These are phyloP conservation scores for Lentinus brumalis DNA, from an alignment of 768 basidiomycete genomes.

Conservation along the genomic window DNA sequence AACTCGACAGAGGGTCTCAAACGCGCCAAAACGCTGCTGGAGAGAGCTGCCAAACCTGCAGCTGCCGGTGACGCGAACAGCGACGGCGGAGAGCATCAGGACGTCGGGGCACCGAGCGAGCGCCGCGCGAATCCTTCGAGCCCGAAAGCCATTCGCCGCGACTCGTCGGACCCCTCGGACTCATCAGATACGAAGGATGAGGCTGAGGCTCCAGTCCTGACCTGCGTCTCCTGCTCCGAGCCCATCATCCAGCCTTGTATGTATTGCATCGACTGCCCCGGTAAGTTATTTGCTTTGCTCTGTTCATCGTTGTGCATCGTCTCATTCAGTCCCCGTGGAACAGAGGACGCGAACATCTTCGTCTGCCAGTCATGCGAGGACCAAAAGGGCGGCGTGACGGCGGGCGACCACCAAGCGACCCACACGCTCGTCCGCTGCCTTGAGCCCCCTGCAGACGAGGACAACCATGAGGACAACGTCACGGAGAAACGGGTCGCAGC, in stretches of 20 bases:
- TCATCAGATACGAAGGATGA: not conserved
- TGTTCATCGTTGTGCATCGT: too few species aligned
- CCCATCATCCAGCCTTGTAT: slow-evolving; percentile 3
- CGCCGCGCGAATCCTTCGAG: not conserved
- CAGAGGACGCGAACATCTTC: slow-evolving; percentile 8
- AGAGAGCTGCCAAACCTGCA: not conserved
- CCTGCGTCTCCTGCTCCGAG: slow-evolving; percentile 9
- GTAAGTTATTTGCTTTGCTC: not conserved
- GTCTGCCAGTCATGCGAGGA: slow-evolving; percentile 8
- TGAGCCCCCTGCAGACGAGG: not conserved
- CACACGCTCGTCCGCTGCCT: slow-evolving; percentile 15
- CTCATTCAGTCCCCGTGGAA: not conserved
- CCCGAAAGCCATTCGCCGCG: not conserved
- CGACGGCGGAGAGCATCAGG: not conserved
- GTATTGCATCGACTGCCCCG: slow-evolving; percentile 15
- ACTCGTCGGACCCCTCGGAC: not conserved
- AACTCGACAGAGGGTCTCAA: slow-evolving; percentile 1
- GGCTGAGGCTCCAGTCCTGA: not conserved
- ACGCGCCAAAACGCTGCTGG: slow-evolving; percentile 1
- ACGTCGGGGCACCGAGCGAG: not conserved
- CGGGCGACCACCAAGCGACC: not conserved
- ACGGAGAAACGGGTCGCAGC: slow-evolving; percentile 9
- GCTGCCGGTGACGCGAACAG: too few species aligned
- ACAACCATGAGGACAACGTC: not conserved
- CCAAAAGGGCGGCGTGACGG: slow-evolving; percentile 1